Base-by-base conservation (phyloP, 1,284 basidiomycete genomes). In the Pseudozyma hubeiensis region DNA sequence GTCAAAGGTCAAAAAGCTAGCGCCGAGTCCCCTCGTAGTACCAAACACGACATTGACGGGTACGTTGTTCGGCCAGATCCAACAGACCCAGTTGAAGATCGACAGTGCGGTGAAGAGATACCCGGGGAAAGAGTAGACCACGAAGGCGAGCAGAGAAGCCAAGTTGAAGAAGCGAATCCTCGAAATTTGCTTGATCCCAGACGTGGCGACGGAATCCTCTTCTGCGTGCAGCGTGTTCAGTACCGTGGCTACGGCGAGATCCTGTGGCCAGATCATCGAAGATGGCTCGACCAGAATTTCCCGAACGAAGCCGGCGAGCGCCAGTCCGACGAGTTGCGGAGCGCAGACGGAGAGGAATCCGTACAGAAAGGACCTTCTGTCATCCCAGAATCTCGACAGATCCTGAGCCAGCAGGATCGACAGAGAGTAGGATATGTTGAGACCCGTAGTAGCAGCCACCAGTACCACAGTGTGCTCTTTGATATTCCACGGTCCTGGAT, bases 101-200 rank as follows among this genome's bases (percentile, higher is more conserved):
- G 70, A 75, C 4, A 83, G 64, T 40, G 76, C 70, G 7, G 74
- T 72, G 53, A 81, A 78, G 13, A 84, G 62, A 49, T 78, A 82
- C 33, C 75, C 76, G 1, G 81, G 81, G 45, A 84, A 64, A 37
- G 78, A 78, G 86, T 90, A 95, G 85, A 89, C 97, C 84, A 96
- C 93, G 86, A 94, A 97, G 5, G 81, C 71, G n/a, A 58, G 19
- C 1, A 57, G 17, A 13, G 81, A 75, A 0, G 58, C 56, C 16
- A 75, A 35, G 37, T 55, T 47, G 52, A 81, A 84, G 58, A 77
- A 78, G 8, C 61, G 49, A 33, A 65, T 53, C 43, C 61, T 19
- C 54, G 77, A 44, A 61, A 56, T 80, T 95, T 90, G 77, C 86
- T 47, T 33, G 5, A n/a, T 50, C 41, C 57, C 37, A 4, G 64